Base-by-base conservation (phyloP, 805 yeast species). In the Nakazawaea holstii region DNA sequence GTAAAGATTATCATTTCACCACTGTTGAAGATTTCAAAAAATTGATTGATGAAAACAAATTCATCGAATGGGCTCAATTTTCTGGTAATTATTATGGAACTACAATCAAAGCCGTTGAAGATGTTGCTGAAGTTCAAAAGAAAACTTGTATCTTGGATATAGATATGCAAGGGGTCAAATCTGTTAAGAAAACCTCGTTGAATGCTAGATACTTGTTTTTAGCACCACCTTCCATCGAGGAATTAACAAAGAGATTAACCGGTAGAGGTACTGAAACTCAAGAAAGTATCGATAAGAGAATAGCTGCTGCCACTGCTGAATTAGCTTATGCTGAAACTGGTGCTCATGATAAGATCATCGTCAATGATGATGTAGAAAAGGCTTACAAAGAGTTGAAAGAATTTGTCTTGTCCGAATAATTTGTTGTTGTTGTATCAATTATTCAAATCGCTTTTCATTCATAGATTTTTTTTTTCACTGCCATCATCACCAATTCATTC, bases 51-150 rank as follows among this genome's bases (percentile, higher is more conserved):
- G 81, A 82, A 24, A 71, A 79, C 39, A 85, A 83, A 53, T 94
- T 94, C 70, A 82, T 94, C 55, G 99, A 94, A 69, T 89, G 96
- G 94, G 99, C 99, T 4, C 94, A 90, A 68, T 94, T 94, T 61
- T 88, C 96, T 10, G 98, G 98, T 45, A 94, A 94, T 75, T 91
- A 87, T 74, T 94, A 94, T 68, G 99, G 99, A 50, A 94, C 99
- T 43, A 75, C 96, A 41, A 74, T 89, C 58, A 84, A 80, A 60
- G 84, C 96, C 29, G 97, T 94, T 40, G 77, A 86, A 57, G 84
- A 82, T 53, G 91, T 87, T 39, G 65, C 76, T 43, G 72, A 76
- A 40, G 66, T 68, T 45, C 64, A 74, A 51, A 87, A 89, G 57
- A 80, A 76, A 66, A 84, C 83, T 45, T 94, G 98, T 72, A 83